Evolutionary conservation across 805 yeast species (phyloP), one percentile per base, ranked within the genome.

Genomic region (Isabelozyma gotoi): DNA sequence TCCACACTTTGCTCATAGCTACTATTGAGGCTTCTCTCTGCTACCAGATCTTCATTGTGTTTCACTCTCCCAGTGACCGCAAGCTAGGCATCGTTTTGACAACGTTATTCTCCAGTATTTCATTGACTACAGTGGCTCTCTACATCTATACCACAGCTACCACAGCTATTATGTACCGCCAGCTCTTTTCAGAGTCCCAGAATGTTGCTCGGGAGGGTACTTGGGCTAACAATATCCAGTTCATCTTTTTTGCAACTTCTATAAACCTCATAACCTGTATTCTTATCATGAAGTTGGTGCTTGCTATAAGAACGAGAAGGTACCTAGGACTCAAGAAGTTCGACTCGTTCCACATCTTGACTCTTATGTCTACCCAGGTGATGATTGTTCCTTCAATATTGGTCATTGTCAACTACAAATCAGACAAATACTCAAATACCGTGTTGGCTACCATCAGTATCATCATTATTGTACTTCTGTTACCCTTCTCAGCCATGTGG

Each of bases 401-500:
- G 39, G 78, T 85, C 24, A 73, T 89, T 37, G 56, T 82, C 27
- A 78, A 84, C 17, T 77, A 76, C 43, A 67, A 75, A 55, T 69
- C 24, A 27, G 38, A 41, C 53, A 63, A 17, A 43, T 62, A 18
- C 52, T 55, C 36, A 51, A 54, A 21, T 68, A 74, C 52, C 59
- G 74, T 31, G 47, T 81, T 50, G 60, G 76, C 18, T 14, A 74
- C 84, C 3, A 56, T 86, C 20, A 80, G 88, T 2, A 66, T 80
- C 2, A 67, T 86, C 18, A 52, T 89, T 5, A 82, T 85, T 15
- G 84, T 85, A 0, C 57, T 88, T 19, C 85, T 91, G 3, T 68
- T 90, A 42, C 97, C 97, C 1, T 63, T 91, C 39, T 81, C 96
- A 0, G 80, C 96, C 0, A 77, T 90, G 77, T 90, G 97, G 97